Percentiles rank a stretch among this genome's conserved stretches.
phyloP scores from a whole-genome alignment of 2,329 filamentous ascomycete genomes.

The Septoria petroselini region DNA sequence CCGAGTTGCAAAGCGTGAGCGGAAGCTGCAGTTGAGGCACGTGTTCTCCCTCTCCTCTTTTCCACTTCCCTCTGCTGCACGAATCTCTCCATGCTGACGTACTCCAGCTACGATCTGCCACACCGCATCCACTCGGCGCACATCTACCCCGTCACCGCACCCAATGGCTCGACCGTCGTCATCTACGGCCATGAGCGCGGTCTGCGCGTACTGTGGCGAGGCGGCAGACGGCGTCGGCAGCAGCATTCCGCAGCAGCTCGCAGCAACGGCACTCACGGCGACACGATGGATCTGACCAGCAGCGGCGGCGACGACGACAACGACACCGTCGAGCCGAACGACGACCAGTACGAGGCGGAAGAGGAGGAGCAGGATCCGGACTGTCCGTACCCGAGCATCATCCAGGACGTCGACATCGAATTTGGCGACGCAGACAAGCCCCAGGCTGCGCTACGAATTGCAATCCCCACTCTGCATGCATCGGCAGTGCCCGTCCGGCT shows the following conservation, averaged over 20 bases:
- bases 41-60: not conserved
- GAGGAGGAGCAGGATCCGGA: conserved; percentile 59
- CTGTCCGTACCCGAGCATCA: conserved; percentile 53
- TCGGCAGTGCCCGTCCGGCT: conserved; percentile 13
- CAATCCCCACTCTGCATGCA: conserved; percentile 16
- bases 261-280: conserved; percentile 25
- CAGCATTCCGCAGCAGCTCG: conserved; percentile 1
- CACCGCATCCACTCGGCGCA: conserved; percentile 56
- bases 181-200: conserved; percentile 59
- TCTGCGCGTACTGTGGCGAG: conserved; percentile 59
- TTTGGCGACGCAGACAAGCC: conserved; percentile 54
- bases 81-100: conserved; percentile 11
- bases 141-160: conserved; percentile 57
- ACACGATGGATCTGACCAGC: conserved; percentile 57
- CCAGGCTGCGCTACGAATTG: conserved; percentile 42
- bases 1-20: conserved; percentile 33
- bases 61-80: not conserved
- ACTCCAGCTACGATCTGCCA: conserved; percentile 57
- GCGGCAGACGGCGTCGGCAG: conserved; percentile 44
- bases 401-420: conserved; percentile 55
- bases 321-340: conserved; percentile 29
- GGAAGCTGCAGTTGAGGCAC: conserved; percentile 37
- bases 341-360: conserved; percentile 51
- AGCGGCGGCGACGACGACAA: conserved; percentile 58
- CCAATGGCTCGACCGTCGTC: conserved; percentile 61